Percentiles rank a stretch among this genome's conserved stretches.
Conservation (phyloP, 2,329 filamentous ascomycete genomes). For the Colletotrichum graminicola region DNA sequence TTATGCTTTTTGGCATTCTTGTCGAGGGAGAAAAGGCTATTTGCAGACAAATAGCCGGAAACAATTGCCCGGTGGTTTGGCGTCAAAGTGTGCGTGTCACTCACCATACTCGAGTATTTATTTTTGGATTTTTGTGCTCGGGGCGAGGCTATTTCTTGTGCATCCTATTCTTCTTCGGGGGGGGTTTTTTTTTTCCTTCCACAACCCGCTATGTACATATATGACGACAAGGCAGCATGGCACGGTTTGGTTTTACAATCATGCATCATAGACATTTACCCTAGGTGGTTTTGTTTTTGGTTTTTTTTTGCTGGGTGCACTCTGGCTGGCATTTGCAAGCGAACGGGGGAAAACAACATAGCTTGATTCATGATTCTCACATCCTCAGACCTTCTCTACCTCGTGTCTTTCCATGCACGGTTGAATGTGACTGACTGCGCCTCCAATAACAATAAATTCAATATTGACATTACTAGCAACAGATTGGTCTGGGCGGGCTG, state of each 20-base stretch:
- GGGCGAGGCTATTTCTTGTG: neutral
- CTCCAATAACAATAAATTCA: neutral
- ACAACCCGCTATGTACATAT: neutral
- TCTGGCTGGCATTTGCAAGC: neutral
- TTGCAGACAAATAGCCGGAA: constrained; percentile 7
- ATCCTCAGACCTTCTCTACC: neutral
- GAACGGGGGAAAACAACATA: neutral
- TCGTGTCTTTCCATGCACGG: neutral
- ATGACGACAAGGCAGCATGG: neutral
- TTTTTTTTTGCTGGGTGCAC: neutral
- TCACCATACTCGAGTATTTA: neutral
- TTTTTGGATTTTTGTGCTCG: constrained; percentile 4
- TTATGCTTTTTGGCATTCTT: constrained; percentile 19
- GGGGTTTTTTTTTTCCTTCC: neutral
- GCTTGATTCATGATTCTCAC: neutral
- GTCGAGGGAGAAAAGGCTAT: constrained; percentile 11
- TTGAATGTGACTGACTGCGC: neutral
- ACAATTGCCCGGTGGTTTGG: neutral
- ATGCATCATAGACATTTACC: constrained; percentile 9
- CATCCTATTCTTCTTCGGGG: neutral
- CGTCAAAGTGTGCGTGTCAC: neutral
- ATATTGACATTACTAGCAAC: neutral
- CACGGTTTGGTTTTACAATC: neutral
- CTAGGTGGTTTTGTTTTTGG: too few species aligned
- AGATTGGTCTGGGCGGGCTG: neutral